These are phyloP conservation scores for Leishmania amazonensis DNA, from an alignment of 208 protist species.

Conservation along the genomic window DNA sequence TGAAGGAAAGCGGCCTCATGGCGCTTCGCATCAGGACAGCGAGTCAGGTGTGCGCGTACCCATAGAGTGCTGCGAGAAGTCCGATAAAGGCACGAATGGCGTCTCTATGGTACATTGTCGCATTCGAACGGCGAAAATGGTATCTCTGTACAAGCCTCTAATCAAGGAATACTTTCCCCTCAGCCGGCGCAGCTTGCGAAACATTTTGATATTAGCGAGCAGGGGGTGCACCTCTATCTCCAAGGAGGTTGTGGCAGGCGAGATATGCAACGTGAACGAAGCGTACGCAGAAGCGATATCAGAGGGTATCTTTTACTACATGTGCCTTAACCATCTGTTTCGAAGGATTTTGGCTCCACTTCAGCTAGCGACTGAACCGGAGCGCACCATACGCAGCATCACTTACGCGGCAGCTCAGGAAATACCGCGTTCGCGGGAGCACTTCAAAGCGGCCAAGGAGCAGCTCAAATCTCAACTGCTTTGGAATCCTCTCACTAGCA, in stretches of 20 bases:
- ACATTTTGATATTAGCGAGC: slow-evolving; percentile 75
- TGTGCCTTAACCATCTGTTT: slow-evolving; percentile 72
- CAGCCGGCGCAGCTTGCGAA: slow-evolving; percentile 47
- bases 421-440: slow-evolving; percentile 1
- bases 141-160: slow-evolving; percentile 77
- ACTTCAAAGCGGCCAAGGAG: slow-evolving; percentile 39
- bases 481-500: slow-evolving; percentile 51
- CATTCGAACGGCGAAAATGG: slow-evolving; percentile 59
- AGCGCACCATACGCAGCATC: slow-evolving; percentile 2
- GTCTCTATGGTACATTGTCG: slow-evolving; percentile 34
- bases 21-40: background rate
- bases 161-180: slow-evolving; percentile 57
- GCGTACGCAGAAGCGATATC: slow-evolving; percentile 59
- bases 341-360: slow-evolving; percentile 66
- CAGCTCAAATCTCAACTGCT: slow-evolving; percentile 42
- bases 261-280: slow-evolving; percentile 68
- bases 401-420: background rate
- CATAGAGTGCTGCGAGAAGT: slow-evolving; percentile 54
- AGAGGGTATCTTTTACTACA: slow-evolving; percentile 82
- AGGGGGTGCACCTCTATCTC: slow-evolving; percentile 40
- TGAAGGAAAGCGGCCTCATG: slow-evolving; percentile 3
- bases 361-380: slow-evolving; percentile 38
- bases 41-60: slow-evolving; percentile 53
- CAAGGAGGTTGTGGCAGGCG: slow-evolving; percentile 53
- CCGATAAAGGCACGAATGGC: slow-evolving; percentile 15